Evolutionary conservation across 1,284 basidiomycete species (phyloP), one percentile per base, ranked within the genome.

Genomic region (Trichosporon asahii): DNA sequence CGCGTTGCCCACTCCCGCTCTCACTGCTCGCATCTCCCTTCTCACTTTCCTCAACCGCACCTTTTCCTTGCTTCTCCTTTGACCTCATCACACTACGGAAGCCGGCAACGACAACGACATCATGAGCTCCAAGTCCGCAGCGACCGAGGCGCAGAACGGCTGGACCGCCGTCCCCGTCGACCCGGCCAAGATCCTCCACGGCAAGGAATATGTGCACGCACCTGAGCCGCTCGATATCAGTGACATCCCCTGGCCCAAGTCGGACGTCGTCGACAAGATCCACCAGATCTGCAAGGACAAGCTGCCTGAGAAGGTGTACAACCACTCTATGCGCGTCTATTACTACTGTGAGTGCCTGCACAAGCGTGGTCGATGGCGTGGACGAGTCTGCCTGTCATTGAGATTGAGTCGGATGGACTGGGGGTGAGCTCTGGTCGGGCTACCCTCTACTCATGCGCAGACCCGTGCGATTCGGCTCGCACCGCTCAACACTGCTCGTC

Each of bases 261-360:
- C 73, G 1, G 40, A 69, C 3, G 68, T 77, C 37, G 72, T 72
- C 15, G 9, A 66, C 11, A 60, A 66, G 0, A 67, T 75, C 31
- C 14, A 69, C 27, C 61, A 66, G n/a, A 74, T 73, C 46, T 68
- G 69, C 21, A 69, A 71, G 53, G 23, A 40, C 15, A 49, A 87
- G 73, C 84, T 89, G 5, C 84, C 86, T 67, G 81, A 83, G 68
- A 84, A 85, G 72, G 87, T 86, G 0, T 88, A 83, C 77, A 86
- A 86, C 73, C 87, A 88, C 75, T 85, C 84, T 70, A 82, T 86
- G 72, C 83, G 87, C 66, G 86, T 88, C 31, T 88, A 86, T 76
- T 61, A 55, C 23, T 77, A 74, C 53, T 70, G 74, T 65, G 60
- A 63, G 67, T 44, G 33, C 21, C 14, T n/a, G n/a, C n/a, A n/a